phyloP scores from a whole-genome alignment of 2,329 filamentous ascomycete species.

The Dactylellina cionopaga region DNA sequence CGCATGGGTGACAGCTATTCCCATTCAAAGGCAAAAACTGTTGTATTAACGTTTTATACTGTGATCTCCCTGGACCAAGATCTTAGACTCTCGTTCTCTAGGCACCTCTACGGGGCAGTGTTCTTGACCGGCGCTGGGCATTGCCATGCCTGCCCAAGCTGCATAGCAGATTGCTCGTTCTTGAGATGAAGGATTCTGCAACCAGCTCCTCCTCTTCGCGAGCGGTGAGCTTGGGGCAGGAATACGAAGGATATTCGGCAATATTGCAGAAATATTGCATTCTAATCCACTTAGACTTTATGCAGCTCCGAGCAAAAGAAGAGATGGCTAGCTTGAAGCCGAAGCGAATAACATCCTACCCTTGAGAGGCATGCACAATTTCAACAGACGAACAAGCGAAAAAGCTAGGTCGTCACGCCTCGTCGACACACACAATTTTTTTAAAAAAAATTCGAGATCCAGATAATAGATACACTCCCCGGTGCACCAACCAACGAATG shows the following conservation, averaged over 20 bases:
- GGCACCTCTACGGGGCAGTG: background rate
- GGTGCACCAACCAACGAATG: conserved; percentile 18
- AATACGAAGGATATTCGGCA: conserved; percentile 31
- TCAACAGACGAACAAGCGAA: conserved; percentile 33
- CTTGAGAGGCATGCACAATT: conserved; percentile 34
- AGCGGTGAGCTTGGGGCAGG: background rate
- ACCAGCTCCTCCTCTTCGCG: too few species aligned
- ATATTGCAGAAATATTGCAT: conserved; percentile 42
- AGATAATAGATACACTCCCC: conserved; percentile 5
- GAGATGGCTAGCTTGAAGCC: background rate
- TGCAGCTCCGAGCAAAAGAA: conserved; percentile 9
- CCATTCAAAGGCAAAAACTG: background rate
- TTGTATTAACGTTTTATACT: too few species aligned
- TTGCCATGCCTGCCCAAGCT: too few species aligned
- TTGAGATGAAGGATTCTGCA: too few species aligned
- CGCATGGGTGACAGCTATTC: background rate
- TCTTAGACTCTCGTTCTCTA: background rate
- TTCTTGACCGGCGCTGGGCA: too few species aligned
- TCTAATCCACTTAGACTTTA: conserved; percentile 9
- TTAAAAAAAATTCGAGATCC: conserved; percentile 29
- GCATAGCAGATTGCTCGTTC: too few species aligned
- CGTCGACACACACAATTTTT: too few species aligned
- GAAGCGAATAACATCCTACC: conserved; percentile 49
- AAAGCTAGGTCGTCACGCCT: conserved; percentile 11
- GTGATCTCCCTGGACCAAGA: background rate